Conservation (phyloP, 164 flowering plant species). For the Vitis vinifera region ASM3070453v1 NC_081819.1:20281501-20282000, state of each 20-base stretch:
- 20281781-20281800: conserved; percentile 71
- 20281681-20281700: conserved; percentile 76
- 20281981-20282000: too few relatives aligned
- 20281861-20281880: too few relatives aligned
- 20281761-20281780: conserved; percentile 62
- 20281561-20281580: conserved; percentile 79
- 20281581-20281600: conserved; percentile 82
- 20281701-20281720: conserved; percentile 90
- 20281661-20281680: conserved; percentile 57
- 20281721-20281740: conserved; percentile 86
- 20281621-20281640: conserved; percentile 78
- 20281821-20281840: conserved; percentile 91
- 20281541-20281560: conserved; percentile 55
- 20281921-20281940: too few relatives aligned
- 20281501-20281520: conserved; percentile 79
- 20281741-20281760: conserved; percentile 59
- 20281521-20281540: conserved; percentile 69
- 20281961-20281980: too few relatives aligned
- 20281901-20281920: too few relatives aligned
- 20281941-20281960: too few relatives aligned
- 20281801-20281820: conserved; percentile 80
- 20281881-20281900: too few relatives aligned
- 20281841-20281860: not conserved
- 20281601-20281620: conserved; percentile 74
- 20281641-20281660: conserved; percentile 63